Conservation (phyloP, 345 rosid species). For the Lepidium aucheri region DNA sequence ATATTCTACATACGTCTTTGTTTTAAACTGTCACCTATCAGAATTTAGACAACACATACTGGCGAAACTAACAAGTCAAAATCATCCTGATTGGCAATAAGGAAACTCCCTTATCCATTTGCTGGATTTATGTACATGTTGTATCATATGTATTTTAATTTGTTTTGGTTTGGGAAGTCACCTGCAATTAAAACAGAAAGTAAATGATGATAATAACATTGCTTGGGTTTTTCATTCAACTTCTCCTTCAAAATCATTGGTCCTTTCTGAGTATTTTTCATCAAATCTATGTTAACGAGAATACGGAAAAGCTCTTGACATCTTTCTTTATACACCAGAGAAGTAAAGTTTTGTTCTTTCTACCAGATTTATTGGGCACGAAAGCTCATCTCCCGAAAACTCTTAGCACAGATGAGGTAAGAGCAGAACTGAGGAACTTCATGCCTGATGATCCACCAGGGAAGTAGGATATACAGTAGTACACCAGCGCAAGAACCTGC, state of each 20-base stretch:
- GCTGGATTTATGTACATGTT: background rate
- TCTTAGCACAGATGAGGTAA: conserved; percentile 25
- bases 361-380: background rate
- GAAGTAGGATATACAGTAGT: conserved; percentile 33
- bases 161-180: background rate
- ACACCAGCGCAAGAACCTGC: conserved; percentile 31
- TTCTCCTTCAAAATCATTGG: background rate
- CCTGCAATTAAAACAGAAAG: background rate
- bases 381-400: conserved; percentile 19
- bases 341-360: background rate
- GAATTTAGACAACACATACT: background rate
- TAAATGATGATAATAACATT: background rate
- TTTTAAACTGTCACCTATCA: background rate
- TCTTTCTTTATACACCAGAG: conserved; percentile 15
- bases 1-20: background rate
- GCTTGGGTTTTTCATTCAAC: background rate
- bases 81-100: background rate
- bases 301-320: conserved; percentile 2
- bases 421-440: conserved; percentile 26
- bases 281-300: background rate
- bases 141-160: background rate
- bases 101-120: background rate
- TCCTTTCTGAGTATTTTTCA: background rate
- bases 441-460: conserved; percentile 35
- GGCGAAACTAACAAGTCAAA: background rate